Base-by-base conservation (phyloP, 257 asterid species). In the Salvia rosmarinus region DNA sequence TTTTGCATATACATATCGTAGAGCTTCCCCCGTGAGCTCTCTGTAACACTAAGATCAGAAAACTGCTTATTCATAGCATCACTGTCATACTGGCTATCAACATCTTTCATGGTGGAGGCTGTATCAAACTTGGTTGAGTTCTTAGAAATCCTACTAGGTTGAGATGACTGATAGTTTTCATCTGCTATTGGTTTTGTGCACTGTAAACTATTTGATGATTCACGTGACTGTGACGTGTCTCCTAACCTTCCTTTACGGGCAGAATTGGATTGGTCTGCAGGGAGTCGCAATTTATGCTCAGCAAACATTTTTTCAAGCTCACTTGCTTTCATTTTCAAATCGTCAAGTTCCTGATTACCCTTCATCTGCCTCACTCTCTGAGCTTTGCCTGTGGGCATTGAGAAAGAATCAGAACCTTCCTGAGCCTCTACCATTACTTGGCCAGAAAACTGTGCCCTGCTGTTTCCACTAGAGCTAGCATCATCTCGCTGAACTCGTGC, bases 281-380 rank as follows among this genome's bases (percentile, higher is more conserved):
- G 93, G 61, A 64, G 74, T 50, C 96, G 90, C 66, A 85, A 75
- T 66, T 83, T 83, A 79, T 82, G 91, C 83, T 91, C 95, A 0
- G 97, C 97, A 72, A 95, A 91, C 40, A 91, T 89, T 81, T 81
- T 91, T 79, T 95, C 99, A 50, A 95, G 97, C 83, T 91, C 96
- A 71, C 80, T 92, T 28, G 99, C 99, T 80, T 95, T 95, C 75
- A 88, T 58, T 83, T 87, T 85, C 81, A 95, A 77, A 81, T 90
- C 98, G 75, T 90, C 89, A 57, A 92, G 91, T 50, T 95, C 97
- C 68, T 87, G 96, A 78, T 88, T 95, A 64, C 88, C 97, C 84
- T 91, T 95, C 49, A 93, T 32, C 68, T 78, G 92, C 62, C 89
- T 83, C 76, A 9, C 81, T 81, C 87, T 90, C 70, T 82, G 98